Percentiles rank a stretch among this genome's conserved stretches.
phyloP scores from a whole-genome alignment of 257 asterid genomes.

The Nicotiana noctiflora region DNA sequence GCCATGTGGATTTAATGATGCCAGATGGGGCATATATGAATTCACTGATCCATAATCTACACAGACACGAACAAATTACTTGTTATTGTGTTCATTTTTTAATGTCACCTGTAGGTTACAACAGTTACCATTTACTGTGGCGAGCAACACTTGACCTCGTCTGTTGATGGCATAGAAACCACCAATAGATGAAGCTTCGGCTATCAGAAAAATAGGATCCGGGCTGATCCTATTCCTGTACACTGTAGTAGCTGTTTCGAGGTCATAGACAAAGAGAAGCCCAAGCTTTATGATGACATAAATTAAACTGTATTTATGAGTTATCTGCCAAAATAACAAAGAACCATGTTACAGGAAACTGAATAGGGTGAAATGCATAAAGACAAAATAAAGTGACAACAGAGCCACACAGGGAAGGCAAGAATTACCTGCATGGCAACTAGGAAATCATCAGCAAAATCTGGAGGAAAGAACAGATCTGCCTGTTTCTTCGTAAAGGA shows the following conservation, averaged over 20 bases:
- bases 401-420: neutral
- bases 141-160: slow-evolving; percentile 95
- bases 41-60: too few relatives aligned
- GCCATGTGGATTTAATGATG: too few relatives aligned
- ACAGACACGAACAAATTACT: too few relatives aligned
- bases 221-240: slow-evolving; percentile 98
- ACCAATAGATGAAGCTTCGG: slow-evolving; percentile 92
- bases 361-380: neutral
- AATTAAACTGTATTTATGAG: slow-evolving; percentile 83
- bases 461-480: slow-evolving; percentile 97
- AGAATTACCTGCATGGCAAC: slow-evolving; percentile 94
- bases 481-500: slow-evolving; percentile 95
- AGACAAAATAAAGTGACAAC: neutral
- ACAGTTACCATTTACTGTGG: slow-evolving; percentile 95
- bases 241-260: slow-evolving; percentile 92
- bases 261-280: slow-evolving; percentile 93
- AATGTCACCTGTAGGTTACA: too few relatives aligned
- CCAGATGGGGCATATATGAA: too few relatives aligned
- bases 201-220: slow-evolving; percentile 87
- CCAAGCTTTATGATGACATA: slow-evolving; percentile 99
- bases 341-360: slow-evolving; percentile 3
- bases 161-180: slow-evolving; percentile 97
- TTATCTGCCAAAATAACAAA: slow-evolving; percentile 56
- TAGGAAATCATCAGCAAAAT: slow-evolving; percentile 94
- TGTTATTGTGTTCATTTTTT: too few relatives aligned